Evolutionary conservation across 208 protist genomes (phyloP), one percentile per base, ranked within the genome.

Genomic region (Borovskyia barvae): DNA sequence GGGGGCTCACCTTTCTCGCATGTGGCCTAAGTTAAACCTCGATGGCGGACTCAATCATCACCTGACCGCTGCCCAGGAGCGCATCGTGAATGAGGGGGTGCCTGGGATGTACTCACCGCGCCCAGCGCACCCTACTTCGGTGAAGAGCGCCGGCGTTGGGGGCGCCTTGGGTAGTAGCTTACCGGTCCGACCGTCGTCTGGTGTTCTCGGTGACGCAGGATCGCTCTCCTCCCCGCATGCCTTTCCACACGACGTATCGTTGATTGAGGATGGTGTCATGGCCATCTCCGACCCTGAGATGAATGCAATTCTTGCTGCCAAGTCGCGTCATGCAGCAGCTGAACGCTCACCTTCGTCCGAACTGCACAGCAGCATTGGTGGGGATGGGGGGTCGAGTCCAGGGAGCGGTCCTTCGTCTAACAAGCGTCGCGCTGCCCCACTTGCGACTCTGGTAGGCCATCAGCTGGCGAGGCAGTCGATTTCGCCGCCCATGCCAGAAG

Each of bases 401-500:
- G 33, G 22, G 1, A 42, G 57, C 36, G n/a, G n/a, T n/a, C n/a
- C n/a, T n/a, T n/a, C n/a, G n/a, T n/a, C n/a, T n/a, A n/a, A n/a
- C n/a, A 74, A 67, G 47, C 64, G 73, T 19, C 55, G 58, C 17
- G 54, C 75, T 1, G 72, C 68, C 6, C 77, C 80, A 0, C 53
- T 78, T 28, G 62, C 59, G 37, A 89, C 80, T 4, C 64, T 92
- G n/a, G 56, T 80, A 12, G 77, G 83, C 28, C 81, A 92, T 41
- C 77, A 87, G 40, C 62, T 78, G 47, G 75, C 77, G 37, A 74
- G 81, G 1, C 69, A 80, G 22, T 25, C 40, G 1, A 60, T 53
- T 12, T 51, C 72, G 17, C 67, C n/a, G n/a, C n/a, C n/a, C n/a
- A n/a, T n/a, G n/a, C n/a, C n/a, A n/a, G n/a, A n/a, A n/a, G n/a